These are phyloP conservation scores for Beauveria medogensis DNA, from an alignment of 2,329 filamentous ascomycete species.

Conservation along the genomic window DNA sequence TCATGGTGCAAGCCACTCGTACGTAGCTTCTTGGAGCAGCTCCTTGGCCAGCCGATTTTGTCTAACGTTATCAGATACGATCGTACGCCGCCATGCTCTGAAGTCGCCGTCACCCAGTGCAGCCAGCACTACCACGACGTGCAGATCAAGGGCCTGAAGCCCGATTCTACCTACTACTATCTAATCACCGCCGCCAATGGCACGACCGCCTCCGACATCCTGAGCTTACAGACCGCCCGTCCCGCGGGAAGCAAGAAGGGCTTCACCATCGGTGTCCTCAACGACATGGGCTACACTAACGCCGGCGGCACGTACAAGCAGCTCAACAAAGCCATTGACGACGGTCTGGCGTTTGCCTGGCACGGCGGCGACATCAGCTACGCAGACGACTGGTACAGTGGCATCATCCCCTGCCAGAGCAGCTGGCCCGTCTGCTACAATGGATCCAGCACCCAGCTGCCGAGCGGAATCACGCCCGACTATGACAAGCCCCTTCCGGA, in stretches of 20 bases:
- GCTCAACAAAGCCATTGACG: constrained; percentile 30
- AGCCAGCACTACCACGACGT: constrained; percentile 45
- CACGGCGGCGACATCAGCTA: constrained; percentile 45
- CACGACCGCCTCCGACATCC: constrained; percentile 36
- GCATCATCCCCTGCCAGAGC: constrained; percentile 39
- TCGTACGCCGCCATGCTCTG: constrained; percentile 41
- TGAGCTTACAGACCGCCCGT: constrained; percentile 38
- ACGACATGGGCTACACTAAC: constrained; percentile 48
- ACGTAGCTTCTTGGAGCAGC: constrained; percentile 14
- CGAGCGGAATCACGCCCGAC: constrained; percentile 28
- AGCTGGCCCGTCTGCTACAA: constrained; percentile 45
- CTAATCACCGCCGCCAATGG: constrained; percentile 40
- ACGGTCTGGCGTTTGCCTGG: constrained; percentile 43
- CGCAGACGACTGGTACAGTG: constrained; percentile 42
- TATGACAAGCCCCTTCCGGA: constrained; percentile 37
- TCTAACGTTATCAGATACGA: constrained; percentile 30
- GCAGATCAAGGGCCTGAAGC: constrained; percentile 29
- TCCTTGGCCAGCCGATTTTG: too few relatives aligned
- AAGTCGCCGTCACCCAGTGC: constrained; percentile 38
- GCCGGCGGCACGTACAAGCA: constrained; percentile 39
- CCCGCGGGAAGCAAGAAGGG: constrained; percentile 31
- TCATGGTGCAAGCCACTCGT: constrained; percentile 33
- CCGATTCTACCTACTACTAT: constrained; percentile 43
- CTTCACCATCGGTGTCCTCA: constrained; percentile 39
- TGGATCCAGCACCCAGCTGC: constrained; percentile 33